Evolutionary conservation across 2,329 filamentous ascomycete genomes (phyloP), one percentile per base, ranked within the genome.

Genomic region (Cercospora berteroae): DNA sequence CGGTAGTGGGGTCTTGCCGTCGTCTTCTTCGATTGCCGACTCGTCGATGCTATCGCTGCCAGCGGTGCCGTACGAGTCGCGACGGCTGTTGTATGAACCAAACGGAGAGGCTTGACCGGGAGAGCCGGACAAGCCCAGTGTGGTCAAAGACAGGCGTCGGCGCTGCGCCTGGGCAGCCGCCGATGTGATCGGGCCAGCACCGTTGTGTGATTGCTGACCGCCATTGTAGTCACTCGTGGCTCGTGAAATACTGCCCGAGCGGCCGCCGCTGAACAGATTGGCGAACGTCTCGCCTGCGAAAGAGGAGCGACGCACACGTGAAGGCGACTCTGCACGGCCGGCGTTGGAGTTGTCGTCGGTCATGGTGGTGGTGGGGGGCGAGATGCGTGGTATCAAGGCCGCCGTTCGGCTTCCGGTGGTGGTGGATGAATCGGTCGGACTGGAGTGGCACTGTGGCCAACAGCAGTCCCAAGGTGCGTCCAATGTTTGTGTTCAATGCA

Each of bases 1-100:
- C 16, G 69, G 61, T 29, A 64, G 62, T 10, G 67, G 29, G 29
- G 72, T 69, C 55, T 52, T 52, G n/a, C 59, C 66, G 27, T 82
- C 79, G 69, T 92, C 89, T 68, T 83, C 82, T 65, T 68, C 79
- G 68, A 84, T 82, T 13, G 83, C 82, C 18, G 79, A 82, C 73
- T 84, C 83, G 72, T 84, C 82, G 66, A 84, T 80, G 42, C 74
- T 75, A 42, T 72, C 71, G 73, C 76, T 78, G 67, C 79, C 81
- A 67, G 80, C 79, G 69, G 79, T 80, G 56, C 80, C 79, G 69
- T 82, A 75, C 68, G 81, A 81, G 68, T 79, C 77, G 60, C 81
- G 77, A 61, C 81, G 79, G 65, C 78, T 80, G 69, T 79, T 79
- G 64, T 81, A 76, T n/a, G 79, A 80, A 60, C 77, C 78, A 64